phyloP scores from a whole-genome alignment of 1,284 basidiomycete genomes.

The Ustilago hordei region DNA sequence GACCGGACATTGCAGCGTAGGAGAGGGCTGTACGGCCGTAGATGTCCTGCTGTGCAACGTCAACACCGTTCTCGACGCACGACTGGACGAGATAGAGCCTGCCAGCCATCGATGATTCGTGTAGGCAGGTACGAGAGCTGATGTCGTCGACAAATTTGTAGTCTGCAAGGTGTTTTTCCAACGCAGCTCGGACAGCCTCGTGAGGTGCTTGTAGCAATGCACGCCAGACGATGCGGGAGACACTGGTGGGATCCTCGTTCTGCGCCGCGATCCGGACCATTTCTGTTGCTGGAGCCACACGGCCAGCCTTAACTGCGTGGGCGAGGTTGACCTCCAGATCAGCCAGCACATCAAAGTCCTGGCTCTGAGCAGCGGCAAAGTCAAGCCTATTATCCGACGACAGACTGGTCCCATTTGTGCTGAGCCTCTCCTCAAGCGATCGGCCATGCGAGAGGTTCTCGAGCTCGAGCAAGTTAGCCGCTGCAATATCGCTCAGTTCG shows the following conservation, averaged over 20 bases:
- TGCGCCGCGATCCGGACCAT: constrained; percentile 59
- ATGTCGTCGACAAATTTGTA: constrained; percentile 95
- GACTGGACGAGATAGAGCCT: constrained; percentile 82
- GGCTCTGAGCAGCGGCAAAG: constrained; percentile 62
- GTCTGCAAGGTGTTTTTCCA: constrained; percentile 74
- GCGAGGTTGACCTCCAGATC: constrained; percentile 65
- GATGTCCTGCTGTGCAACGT: constrained; percentile 79
- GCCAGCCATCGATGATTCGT: constrained; percentile 90
- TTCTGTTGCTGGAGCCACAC: constrained; percentile 51
- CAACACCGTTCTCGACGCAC: constrained; percentile 81
- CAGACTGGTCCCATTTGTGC: constrained; percentile 42
- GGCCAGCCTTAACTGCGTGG: constrained; percentile 55
- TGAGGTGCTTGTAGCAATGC: constrained; percentile 61
- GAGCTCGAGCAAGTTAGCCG: constrained; percentile 90
- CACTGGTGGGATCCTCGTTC: constrained; percentile 58
- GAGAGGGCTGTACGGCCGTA: constrained; percentile 94
- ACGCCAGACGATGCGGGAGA: constrained; percentile 66
- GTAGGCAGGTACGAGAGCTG: constrained; percentile 93
- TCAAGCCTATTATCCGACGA: constrained; percentile 62
- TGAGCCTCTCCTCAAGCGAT: constrained; percentile 32
- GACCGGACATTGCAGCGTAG: constrained; percentile 95
- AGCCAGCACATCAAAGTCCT: constrained; percentile 59
- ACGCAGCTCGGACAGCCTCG: constrained; percentile 55
- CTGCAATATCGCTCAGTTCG: constrained; percentile 92
- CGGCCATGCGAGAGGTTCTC: constrained; percentile 75